Evolutionary conservation across 768 basidiomycete species (phyloP), one percentile per base, ranked within the genome.

Genomic region (Strobilomyces dryophilus): DNA sequence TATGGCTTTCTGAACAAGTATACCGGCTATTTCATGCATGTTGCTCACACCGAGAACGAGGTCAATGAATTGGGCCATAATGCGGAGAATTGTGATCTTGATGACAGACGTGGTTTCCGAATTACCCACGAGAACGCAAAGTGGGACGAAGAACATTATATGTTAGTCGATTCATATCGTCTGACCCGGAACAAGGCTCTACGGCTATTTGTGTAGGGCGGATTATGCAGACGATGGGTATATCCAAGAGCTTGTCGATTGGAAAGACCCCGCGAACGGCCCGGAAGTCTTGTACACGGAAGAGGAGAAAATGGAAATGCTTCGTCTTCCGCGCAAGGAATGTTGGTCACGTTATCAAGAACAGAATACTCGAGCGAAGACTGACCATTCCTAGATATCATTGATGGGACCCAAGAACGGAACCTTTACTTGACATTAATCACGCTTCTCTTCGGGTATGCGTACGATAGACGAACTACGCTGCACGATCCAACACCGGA

Each of bases 101-200:
- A 68, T 4, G 82, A 85, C 56, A 78, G 89, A 35, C 76, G 82
- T 27, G 59, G 54, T 39, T 74, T 73, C 53, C 79, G 89, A 45
- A 57, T 81, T 11, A 66, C 71, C 50, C 83, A 82, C 55, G 91
- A 92, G 66, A 75, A 92, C 36, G 74, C 78, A 29, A 92, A 91
- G 69, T 94, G 85, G 79, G 85, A 92, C 60, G 83, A 82, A 61
- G 89, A 92, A 61, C 76, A 92, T 70, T 93, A 92, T 65, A 84
- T 91, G 91, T 91, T 68, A 49, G 68, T 70, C 32, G 20, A 12
- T 81, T 51, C 42, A 32, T 47, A 34, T 47, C 42, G 5, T 47
- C 11, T 39, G 34, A 34, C 20, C n/a, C 45, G 9, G 10, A 32
- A 42, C 20, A 39, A 43, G 37, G 46, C 54, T 44, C 40, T 59